Conservation (phyloP, 2,329 filamentous ascomycete species). For the Penicillium sp. region DNA sequence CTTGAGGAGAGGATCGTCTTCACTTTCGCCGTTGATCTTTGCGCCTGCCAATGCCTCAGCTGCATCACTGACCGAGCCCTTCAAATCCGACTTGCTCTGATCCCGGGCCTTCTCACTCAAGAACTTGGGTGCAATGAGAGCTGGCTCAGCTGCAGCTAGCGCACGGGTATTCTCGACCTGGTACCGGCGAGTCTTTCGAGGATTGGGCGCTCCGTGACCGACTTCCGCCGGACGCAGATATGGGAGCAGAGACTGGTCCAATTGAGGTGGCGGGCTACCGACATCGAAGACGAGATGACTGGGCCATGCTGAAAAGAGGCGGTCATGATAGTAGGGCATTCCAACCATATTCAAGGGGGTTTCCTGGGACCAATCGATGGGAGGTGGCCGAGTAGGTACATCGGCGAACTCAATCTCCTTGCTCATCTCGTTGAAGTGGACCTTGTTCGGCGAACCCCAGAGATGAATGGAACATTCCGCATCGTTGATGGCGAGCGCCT, state of each 20-base stretch:
- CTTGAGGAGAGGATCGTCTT: constrained; percentile 80
- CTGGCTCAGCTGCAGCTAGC: constrained; percentile 60
- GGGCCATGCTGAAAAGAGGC: constrained; percentile 86
- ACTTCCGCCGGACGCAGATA: constrained; percentile 72
- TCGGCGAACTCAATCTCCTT: constrained; percentile 78
- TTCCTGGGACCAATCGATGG: constrained; percentile 70
- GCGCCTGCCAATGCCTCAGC: constrained; percentile 66
- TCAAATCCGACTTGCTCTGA: constrained; percentile 42
- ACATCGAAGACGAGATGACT: constrained; percentile 80
- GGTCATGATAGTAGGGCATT: constrained; percentile 90
- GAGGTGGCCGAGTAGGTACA: constrained; percentile 60
- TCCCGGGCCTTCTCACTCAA: constrained; percentile 89
- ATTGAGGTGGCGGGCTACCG: constrained; percentile 74
- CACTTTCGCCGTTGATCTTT: constrained; percentile 69
- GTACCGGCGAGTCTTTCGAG: constrained; percentile 72
- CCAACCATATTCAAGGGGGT: constrained; percentile 83
- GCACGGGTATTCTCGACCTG: constrained; percentile 78
- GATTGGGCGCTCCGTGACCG: constrained; percentile 76
- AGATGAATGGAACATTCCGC: constrained; percentile 76
- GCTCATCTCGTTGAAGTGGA: constrained; percentile 82
- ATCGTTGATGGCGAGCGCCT: constrained; percentile 80
- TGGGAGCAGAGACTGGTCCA: constrained; percentile 70
- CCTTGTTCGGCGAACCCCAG: constrained; percentile 83
- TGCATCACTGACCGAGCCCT: constrained; percentile 55
- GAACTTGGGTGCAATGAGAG: constrained; percentile 80